These are phyloP conservation scores for Microcyclospora pomicola DNA, from an alignment of 2,329 filamentous ascomycete genomes.

Conservation along the genomic window DNA sequence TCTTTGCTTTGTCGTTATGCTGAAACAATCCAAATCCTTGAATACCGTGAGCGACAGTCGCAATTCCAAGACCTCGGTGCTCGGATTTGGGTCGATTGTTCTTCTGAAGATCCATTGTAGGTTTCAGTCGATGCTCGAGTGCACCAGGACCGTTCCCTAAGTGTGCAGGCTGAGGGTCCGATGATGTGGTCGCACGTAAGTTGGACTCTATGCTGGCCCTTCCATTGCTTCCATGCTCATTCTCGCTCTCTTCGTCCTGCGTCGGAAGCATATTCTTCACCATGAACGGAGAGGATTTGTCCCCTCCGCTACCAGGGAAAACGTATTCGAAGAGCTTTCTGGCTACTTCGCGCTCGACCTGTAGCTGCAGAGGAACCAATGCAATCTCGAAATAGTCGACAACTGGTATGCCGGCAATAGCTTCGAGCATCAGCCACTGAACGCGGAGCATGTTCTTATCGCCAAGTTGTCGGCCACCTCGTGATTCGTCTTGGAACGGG, in stretches of 20 bases:
- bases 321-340: constrained; percentile 95
- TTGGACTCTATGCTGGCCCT: no score
- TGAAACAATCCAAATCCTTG: constrained; percentile 33
- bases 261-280: constrained; percentile 38
- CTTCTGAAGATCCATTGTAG: constrained; percentile 52
- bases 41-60: constrained; percentile 12
- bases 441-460: constrained; percentile 79
- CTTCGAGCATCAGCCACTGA: constrained; percentile 96
- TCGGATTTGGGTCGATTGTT: constrained; percentile 15
- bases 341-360: constrained; percentile 82
- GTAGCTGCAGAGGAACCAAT: constrained; percentile 81
- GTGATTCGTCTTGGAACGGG: constrained; percentile 61
- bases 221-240: constrained; percentile 4
- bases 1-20: constrained; percentile 21
- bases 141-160: constrained; percentile 48
- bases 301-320: constrained; percentile 65
- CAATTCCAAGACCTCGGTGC: constrained; percentile 20
- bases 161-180: constrained; percentile 1
- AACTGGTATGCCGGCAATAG: constrained; percentile 91
- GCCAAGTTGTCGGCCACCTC: constrained; percentile 41
- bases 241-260: constrained; percentile 35
- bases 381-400: constrained; percentile 96
- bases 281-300: constrained; percentile 43
- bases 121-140: constrained; percentile 67
- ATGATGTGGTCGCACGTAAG: background rate